Evolutionary conservation across 2,329 filamentous ascomycete species (phyloP), one percentile per base, ranked within the genome.

Genomic region (Ophiostoma pallidulum): DNA sequence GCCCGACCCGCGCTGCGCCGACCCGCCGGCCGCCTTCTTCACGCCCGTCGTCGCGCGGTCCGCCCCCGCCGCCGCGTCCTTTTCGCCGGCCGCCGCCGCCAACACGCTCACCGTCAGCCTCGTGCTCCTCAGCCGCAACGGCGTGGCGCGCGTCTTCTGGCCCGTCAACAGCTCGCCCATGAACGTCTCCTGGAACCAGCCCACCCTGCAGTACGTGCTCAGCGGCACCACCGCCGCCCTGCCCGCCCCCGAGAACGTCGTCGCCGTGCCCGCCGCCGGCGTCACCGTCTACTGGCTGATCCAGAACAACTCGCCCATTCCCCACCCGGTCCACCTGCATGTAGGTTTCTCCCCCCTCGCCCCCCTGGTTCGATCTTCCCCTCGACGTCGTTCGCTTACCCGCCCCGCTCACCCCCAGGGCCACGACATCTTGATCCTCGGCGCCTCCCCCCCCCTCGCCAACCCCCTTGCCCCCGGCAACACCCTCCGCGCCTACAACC

Each of bases 371-470:
- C 14, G 13, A 10, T 37, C 9, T 39, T 18, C 14, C 16, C 7
- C 16, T 8, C 24, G 5, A 9, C 19, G 13, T 6, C 18, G 19
- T 8, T 12, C 28, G 24, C 10, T 19, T 37, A 20, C 18, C 14
- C 22, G 8, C 24, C 10, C 5, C 5, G 6, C 5, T 6, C 31
- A n/a, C 19, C 29, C 41, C 6, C 56, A 63, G 52, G 63, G 64
- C 14, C 64, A 66, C 50, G 63, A 66, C 47, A 59, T 66, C 47
- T 51, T 58, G 12, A 35, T 66, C 18, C 54, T 66, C 1, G 64
- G 60, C 41, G 51, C 57, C 12, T 62, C 60, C 3, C 49, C 41
- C 13, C 31, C 53, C 4, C 13, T 49, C 2, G 47, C 56, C 7
- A 52, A 57, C 51, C 54, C 49, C 2, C 31, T 51, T 1, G 46